These are phyloP conservation scores for Teunomyces atbi DNA, from an alignment of 805 yeast genomes.

Conservation along the genomic window DNA sequence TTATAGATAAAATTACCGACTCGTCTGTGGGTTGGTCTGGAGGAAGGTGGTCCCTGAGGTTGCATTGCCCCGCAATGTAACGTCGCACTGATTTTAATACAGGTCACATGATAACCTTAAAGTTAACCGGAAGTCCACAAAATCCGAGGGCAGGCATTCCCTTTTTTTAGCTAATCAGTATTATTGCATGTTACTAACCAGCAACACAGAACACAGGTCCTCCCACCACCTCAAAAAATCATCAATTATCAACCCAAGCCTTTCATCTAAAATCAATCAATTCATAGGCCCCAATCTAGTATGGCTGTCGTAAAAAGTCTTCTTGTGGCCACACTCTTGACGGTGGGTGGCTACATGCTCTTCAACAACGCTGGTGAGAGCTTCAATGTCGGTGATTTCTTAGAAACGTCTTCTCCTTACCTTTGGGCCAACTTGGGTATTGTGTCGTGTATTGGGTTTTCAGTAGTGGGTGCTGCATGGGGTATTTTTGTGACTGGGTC, in stretches of 20 bases:
- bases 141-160: not conserved
- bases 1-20: not conserved
- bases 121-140: not conserved
- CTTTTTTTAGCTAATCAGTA: too few relatives aligned
- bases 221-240: not conserved
- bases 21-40: not conserved
- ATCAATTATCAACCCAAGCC: not conserved
- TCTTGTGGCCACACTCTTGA: conserved; percentile 30
- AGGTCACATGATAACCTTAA: not conserved
- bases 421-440: conserved; percentile 96
- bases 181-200: not conserved
- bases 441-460: conserved; percentile 84
- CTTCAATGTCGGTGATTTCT: conserved; percentile 87
- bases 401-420: conserved; percentile 85
- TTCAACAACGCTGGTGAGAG: conserved; percentile 91
- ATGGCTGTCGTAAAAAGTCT: conserved; percentile 20
- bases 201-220: not conserved
- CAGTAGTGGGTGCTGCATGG: conserved; percentile 99
- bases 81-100: not conserved
- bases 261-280: not conserved
- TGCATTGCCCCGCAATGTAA: not conserved
- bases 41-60: conserved; percentile 3
- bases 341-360: conserved; percentile 58
- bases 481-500: conserved; percentile 96
- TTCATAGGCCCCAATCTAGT: conserved; percentile 5